Evolutionary conservation across 305 asterid genomes (phyloP), one percentile per base, ranked within the genome.

Genomic region (Solanum aculeatissimum): DNA sequence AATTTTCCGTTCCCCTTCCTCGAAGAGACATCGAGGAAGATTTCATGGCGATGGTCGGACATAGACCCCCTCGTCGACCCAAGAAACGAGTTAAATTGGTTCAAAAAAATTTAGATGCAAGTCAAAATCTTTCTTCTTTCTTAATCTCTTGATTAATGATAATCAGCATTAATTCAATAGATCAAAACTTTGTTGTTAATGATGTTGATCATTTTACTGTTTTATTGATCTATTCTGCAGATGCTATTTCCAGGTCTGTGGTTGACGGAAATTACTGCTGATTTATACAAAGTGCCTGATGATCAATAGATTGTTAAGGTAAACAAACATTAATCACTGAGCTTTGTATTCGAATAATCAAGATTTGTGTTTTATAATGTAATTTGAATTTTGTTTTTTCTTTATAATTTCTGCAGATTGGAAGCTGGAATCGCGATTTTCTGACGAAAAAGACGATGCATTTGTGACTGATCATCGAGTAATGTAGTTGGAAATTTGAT

Each of bases 11-110:
- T 0, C 3, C 95, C 7, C 93, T 96, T 4, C 68, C 95, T 0
- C 91, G 91, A 57, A 74, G 87, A 79, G 97, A 94, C 14, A 96
- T 96, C 87, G 99, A 93, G 78, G 95, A 94, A 84, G 99, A 96
- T 91, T 94, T 96, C 88, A 75, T 90, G 80, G 89, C 93, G 1
- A 87, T 91, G 45, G 89, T 89, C 7, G 92, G 94, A 9, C 93
- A 89, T 79, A 85, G 92, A 87, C 97, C 97, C 53, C 92, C 94
- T 84, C 96, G 99, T 84, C 85, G 98, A 49, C 98, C 99, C 16
- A 95, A 93, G 84, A 96, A 93, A 89, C 91, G 99, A 70, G 85
- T 92, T 14, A 89, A 85, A 72, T 81, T 42, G 71, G 86, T 95
- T 81, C 99, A 95, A 90, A 96, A 85, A 69, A 89, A 91, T 85